phyloP scores from a whole-genome alignment of 805 yeast species.

The Metschnikowia noctiluminum region DNA sequence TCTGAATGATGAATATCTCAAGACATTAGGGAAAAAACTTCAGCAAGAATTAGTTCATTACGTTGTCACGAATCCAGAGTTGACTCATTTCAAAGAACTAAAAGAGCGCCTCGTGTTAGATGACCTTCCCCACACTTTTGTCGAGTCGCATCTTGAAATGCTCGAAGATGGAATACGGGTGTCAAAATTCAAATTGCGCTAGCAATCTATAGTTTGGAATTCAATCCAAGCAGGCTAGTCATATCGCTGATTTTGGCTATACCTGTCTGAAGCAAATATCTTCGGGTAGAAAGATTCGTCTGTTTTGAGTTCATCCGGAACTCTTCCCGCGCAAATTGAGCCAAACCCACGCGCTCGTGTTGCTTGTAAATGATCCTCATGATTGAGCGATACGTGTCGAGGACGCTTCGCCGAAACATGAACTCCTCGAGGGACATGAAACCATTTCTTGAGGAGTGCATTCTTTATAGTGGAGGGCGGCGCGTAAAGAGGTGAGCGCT shows the following conservation, averaged over 20 bases:
- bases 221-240: slow-evolving; percentile 22
- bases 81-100: slow-evolving; percentile 11
- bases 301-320: slow-evolving; percentile 26
- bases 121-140: slow-evolving; percentile 3
- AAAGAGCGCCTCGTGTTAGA: not conserved
- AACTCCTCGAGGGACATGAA: slow-evolving; percentile 37
- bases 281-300: slow-evolving; percentile 34
- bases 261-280: slow-evolving; percentile 36
- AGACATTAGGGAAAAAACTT: slow-evolving; percentile 6
- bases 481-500: not conserved
- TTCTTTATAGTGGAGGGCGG: not conserved
- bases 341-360: slow-evolving; percentile 36
- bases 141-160: slow-evolving; percentile 6
- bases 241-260: slow-evolving; percentile 24
- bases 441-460: not conserved
- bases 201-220: slow-evolving; percentile 5
- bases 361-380: slow-evolving; percentile 32
- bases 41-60: slow-evolving; percentile 12
- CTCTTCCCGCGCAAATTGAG: slow-evolving; percentile 31
- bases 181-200: slow-evolving; percentile 13
- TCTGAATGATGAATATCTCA: slow-evolving; percentile 9
- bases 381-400: slow-evolving; percentile 31
- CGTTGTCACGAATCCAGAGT: slow-evolving; percentile 9
- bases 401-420: slow-evolving; percentile 34
- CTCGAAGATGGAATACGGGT: slow-evolving; percentile 14